Evolutionary conservation across 345 rosid genomes (phyloP).

Genomic region (Camelina sativa): DNA sequence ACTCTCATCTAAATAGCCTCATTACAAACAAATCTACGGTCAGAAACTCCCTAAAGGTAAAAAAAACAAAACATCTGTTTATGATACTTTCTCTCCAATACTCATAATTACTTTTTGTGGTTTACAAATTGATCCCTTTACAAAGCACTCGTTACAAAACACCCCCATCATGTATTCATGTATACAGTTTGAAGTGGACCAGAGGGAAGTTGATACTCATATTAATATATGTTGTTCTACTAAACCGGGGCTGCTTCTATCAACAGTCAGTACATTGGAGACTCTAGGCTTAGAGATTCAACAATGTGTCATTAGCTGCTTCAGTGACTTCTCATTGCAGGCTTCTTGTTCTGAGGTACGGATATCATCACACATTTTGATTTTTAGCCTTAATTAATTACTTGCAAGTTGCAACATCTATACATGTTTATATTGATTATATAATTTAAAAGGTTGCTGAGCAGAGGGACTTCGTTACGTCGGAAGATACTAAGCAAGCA

Average conservation of each 20-base stretch:
- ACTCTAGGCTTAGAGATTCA: constrained; percentile 78
- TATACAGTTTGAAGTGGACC: constrained; percentile 70
- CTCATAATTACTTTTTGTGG: background rate
- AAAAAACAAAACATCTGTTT: background rate
- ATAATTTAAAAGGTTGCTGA: constrained; percentile 42
- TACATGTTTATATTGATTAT: background rate
- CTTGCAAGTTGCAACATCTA: background rate
- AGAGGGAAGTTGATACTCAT: constrained; percentile 48
- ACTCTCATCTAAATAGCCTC: constrained; percentile 37
- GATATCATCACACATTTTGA: background rate
- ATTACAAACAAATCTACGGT: constrained; percentile 48
- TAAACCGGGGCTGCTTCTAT: constrained; percentile 69
- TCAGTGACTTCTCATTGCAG: constrained; percentile 78
- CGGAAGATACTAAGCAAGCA: constrained; percentile 78
- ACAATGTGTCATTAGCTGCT: constrained; percentile 79
- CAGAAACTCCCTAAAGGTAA: constrained; percentile 80
- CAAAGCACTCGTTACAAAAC: background rate
- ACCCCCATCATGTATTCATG: too few species aligned
- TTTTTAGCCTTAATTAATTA: background rate
- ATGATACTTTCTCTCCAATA: background rate
- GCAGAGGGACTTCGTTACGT: constrained; percentile 49
- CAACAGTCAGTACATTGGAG: constrained; percentile 77
- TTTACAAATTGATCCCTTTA: background rate
- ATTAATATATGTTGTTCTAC: constrained; percentile 70
- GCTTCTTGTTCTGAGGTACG: constrained; percentile 83